A percentile compares a stretch with the other conserved stretches of the same genome.
phyloP scores from a whole-genome alignment of 306 rosid genomes.

The peach (Prunus persica) region Prunus_persica_NCBIv2 NC_034014.1:28027501-28028000 shows the following conservation, averaged over 20 bases:
- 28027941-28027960: constrained; percentile 98
- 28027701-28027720: constrained; percentile 9
- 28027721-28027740: constrained; percentile 12
- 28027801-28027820: constrained; percentile 10
- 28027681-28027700: neutral
- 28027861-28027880: constrained; percentile 93
- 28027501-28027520: neutral
- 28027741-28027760: neutral
- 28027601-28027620: neutral
- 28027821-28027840: constrained; percentile 16
- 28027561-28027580: neutral
- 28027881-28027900: constrained; percentile 90
- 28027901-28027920: constrained; percentile 96
- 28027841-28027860: constrained; percentile 75
- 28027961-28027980: constrained; percentile 96
- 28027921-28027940: constrained; percentile 84
- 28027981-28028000: constrained; percentile 97
- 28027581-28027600: neutral
- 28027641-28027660: neutral
- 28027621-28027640: neutral
- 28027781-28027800: constrained; percentile 14
- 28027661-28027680: neutral
- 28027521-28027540: neutral
- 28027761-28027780: constrained; percentile 6
- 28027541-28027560: neutral